These are phyloP conservation scores for Trichoderma sp. DNA, from an alignment of 2,329 filamentous ascomycete genomes.

Conservation along the genomic window DNA sequence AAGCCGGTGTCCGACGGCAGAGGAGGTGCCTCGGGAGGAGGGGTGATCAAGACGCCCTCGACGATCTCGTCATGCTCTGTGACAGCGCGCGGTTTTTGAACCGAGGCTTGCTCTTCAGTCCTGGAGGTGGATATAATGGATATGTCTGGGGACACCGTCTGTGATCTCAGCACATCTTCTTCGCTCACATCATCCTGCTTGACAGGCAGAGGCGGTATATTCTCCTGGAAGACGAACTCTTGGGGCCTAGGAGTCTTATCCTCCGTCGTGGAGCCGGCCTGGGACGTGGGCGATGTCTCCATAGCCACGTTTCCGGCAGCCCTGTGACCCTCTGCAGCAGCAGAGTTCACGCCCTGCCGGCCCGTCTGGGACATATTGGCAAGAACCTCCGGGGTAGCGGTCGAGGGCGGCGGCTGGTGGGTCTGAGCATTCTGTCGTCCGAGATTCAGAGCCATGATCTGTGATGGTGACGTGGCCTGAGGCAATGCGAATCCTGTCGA, in stretches of 20 bases:
- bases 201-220: not conserved
- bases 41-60: constrained; percentile 8
- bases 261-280: constrained; percentile 1
- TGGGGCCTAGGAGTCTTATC: constrained; percentile 9
- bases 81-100: not conserved
- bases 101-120: constrained; percentile 12
- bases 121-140: constrained; percentile 21
- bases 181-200: constrained; percentile 5
- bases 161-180: constrained; percentile 18
- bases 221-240: constrained; percentile 12
- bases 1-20: not conserved
- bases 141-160: constrained; percentile 27
- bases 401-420: not conserved
- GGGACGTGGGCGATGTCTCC: constrained; percentile 5
- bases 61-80: not conserved
- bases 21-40: constrained; percentile 14
- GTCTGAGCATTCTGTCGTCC: not conserved
- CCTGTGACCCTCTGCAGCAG: not conserved
- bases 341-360: not conserved
- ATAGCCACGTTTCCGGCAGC: not conserved
- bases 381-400: not conserved
- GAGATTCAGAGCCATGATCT: not conserved
- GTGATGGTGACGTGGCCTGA: not conserved
- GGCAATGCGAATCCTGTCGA: not conserved
- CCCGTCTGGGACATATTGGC: not conserved